Evolutionary conservation across 495 filamentous ascomycete genomes (phyloP), one percentile per base, ranked within the genome.

Genomic region (Talaromyces proteolyticus): DNA sequence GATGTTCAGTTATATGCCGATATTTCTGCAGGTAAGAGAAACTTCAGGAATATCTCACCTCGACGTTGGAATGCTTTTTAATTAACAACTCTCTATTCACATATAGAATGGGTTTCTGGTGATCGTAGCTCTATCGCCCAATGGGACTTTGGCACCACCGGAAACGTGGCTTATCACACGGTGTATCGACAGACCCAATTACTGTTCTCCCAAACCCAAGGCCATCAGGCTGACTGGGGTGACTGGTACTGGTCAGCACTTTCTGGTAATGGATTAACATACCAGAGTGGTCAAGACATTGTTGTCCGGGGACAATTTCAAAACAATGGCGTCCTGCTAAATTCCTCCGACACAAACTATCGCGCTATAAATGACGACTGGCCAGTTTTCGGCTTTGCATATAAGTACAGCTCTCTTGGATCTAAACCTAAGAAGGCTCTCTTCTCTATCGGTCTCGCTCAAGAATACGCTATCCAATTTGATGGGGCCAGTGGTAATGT

Each of bases 1-100:
- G 61, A 79, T 56, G 77, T 83, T 20, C 73, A 82, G 50, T 46
- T 83, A 14, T 83, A 83, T 55, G 60, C 79, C 4, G 79, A 83
- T 54, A 78, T 82, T 46, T 79, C 79, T 25, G 79, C 77, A 5
- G 78, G 79, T 79, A 58, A 53, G 74, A 62, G 5, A 41, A 20
- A 16, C 19, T 44, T 42, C 40, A 47, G 24, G 1, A 20, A 1
- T 45, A 22, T 43, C n/a, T n/a, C n/a, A n/a, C n/a, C n/a, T n/a
- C n/a, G n/a, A 6, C 7, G 17, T 12, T 43, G 21, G 8, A 20
- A 5, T 21, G 16, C 44, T 36, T n/a, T n/a, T n/a, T n/a, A n/a
- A 34, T 8, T 34, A 10, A 34, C 29, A 34, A 2, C 29, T 10
- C 29, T 2, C 1, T 43, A 63, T 41, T 45, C 19, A 49, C 8